Percentiles rank a stretch among this genome's conserved stretches.
These are phyloP conservation scores for Paratinospora sagittata DNA, from an alignment of 164 flowering plant species.

Conservation along the genomic window DNA sequence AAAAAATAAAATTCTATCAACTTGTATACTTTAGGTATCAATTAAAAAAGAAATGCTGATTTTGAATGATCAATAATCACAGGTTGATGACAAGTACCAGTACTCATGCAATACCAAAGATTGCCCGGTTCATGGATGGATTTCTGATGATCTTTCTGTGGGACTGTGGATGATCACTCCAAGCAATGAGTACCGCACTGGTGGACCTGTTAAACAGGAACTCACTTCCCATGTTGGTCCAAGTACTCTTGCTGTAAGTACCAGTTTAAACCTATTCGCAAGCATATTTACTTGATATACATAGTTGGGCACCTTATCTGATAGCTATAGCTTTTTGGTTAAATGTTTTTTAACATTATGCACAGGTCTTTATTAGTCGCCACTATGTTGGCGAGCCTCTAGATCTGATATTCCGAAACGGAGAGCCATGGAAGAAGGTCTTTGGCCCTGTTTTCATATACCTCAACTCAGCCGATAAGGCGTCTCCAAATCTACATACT, in stretches of 20 bases:
- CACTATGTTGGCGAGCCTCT: slow-evolving; percentile 69
- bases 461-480: slow-evolving; percentile 42
- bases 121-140: slow-evolving; percentile 79
- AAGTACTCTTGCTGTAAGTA: slow-evolving; percentile 68
- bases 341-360: too few species aligned
- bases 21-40: too few species aligned
- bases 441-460: slow-evolving; percentile 80
- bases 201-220: slow-evolving; percentile 81
- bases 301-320: too few species aligned
- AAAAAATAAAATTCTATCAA: too few species aligned
- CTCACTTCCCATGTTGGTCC: slow-evolving; percentile 87
- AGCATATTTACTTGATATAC: too few species aligned
- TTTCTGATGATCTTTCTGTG: slow-evolving; percentile 38
- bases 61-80: slow-evolving; percentile 6
- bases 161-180: slow-evolving; percentile 94
- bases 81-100: too few species aligned
- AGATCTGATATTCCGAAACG: slow-evolving; percentile 29
- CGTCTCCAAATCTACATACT: slow-evolving; percentile 22
- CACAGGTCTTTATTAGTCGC: slow-evolving; percentile 58
- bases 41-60: background rate
- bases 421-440: slow-evolving; percentile 90
- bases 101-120: slow-evolving; percentile 59
- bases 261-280: too few species aligned
- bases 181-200: slow-evolving; percentile 68
- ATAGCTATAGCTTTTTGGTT: too few species aligned